These are phyloP conservation scores for Orobanche coerulescens DNA, from an alignment of 257 asterid genomes.

Conservation along the genomic window DNA sequence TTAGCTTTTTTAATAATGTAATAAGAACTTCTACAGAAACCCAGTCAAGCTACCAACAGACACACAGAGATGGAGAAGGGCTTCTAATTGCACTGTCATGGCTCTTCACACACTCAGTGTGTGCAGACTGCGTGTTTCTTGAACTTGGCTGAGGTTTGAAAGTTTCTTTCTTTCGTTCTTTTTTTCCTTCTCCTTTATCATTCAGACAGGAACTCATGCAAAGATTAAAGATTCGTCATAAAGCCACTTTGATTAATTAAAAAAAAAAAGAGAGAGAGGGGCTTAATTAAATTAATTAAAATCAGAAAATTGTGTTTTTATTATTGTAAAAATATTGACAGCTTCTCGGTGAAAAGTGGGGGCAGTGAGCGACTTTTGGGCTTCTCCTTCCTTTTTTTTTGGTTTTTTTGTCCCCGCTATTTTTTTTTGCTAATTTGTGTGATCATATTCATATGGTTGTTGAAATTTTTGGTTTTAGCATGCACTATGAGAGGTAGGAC, in stretches of 20 bases:
- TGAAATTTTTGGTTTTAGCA: too few relatives aligned
- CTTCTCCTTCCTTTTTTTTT: too few relatives aligned
- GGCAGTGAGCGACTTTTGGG: constrained; percentile 18
- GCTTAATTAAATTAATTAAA: constrained; percentile 18
- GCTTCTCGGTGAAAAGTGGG: constrained; percentile 81
- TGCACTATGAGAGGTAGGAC: too few relatives aligned
- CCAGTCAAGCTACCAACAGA: not conserved
- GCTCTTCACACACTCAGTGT: constrained; percentile 23
- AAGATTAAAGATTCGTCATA: constrained; percentile 25
- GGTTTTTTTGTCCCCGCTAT: too few relatives aligned
- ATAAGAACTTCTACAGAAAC: not conserved
- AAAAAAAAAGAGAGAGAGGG: not conserved
- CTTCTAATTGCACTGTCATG: constrained; percentile 20
- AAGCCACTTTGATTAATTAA: constrained; percentile 22
- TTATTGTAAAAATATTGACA: too few relatives aligned
- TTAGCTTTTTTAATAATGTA: not conserved
- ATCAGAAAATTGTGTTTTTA: constrained; percentile 37
- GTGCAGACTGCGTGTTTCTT: constrained; percentile 20
- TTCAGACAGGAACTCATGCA: constrained; percentile 43
- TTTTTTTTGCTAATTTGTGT: too few relatives aligned
- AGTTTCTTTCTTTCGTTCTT: constrained; percentile 12
- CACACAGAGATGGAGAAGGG: constrained; percentile 3
- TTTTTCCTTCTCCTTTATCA: too few relatives aligned
- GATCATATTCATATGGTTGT: too few relatives aligned
- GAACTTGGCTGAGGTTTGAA: constrained; percentile 17